Conservation (phyloP, 1,139 yeast species). For the Candida frijolesensis region DNA sequence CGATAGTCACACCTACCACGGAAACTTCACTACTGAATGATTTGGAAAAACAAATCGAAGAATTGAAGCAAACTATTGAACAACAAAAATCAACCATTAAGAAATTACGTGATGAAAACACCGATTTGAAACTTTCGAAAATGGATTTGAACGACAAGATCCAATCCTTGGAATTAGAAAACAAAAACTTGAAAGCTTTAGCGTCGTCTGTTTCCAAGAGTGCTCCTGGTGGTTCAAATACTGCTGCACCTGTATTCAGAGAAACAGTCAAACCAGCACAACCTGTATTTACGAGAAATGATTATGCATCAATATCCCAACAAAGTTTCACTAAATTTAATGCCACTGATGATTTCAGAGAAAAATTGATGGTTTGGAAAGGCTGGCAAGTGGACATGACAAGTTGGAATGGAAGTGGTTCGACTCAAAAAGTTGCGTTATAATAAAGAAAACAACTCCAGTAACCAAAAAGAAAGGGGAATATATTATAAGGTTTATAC, state of each 20-base stretch:
- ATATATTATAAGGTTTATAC: neutral
- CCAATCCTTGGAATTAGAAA: slow-evolving; percentile 25
- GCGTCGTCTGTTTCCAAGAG: slow-evolving; percentile 2
- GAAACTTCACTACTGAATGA: neutral
- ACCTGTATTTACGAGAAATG: slow-evolving; percentile 38
- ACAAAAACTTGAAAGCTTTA: slow-evolving; percentile 20
- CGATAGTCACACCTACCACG: neutral
- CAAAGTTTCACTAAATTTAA: slow-evolving; percentile 26
- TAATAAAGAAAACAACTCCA: slow-evolving; percentile 11
- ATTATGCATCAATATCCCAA: slow-evolving; percentile 35
- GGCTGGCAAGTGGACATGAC: slow-evolving; percentile 90
- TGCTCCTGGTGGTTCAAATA: neutral
- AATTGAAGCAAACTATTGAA: slow-evolving; percentile 26
- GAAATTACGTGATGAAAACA: slow-evolving; percentile 45
- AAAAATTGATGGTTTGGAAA: slow-evolving; percentile 62
- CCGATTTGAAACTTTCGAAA: slow-evolving; percentile 43
- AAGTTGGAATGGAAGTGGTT: slow-evolving; percentile 54
- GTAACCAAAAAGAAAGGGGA: neutral
- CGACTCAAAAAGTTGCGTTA: slow-evolving; percentile 29
- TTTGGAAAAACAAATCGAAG: slow-evolving; percentile 30
- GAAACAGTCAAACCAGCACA: slow-evolving; percentile 29
- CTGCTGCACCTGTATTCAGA: slow-evolving; percentile 2
- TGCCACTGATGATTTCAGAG: slow-evolving; percentile 40
- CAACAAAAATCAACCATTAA: slow-evolving; percentile 40
- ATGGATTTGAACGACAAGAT: slow-evolving; percentile 50